These are phyloP conservation scores for Hyphopichia burtonii DNA, from an alignment of 1,139 yeast species.

Conservation along the genomic window DNA sequence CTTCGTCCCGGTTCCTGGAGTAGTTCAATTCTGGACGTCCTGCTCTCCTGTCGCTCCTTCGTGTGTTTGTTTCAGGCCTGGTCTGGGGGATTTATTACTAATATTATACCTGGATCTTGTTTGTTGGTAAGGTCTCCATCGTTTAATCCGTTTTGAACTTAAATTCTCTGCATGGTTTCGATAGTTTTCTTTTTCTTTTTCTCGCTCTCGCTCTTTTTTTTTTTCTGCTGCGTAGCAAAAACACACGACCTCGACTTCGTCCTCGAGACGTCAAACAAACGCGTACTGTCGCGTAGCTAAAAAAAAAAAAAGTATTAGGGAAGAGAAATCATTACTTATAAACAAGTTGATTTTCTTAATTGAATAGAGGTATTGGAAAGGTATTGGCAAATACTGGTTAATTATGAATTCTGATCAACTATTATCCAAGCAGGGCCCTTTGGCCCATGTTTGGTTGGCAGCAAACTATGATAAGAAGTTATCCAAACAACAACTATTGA, in stretches of 20 bases:
- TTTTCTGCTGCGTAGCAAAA: neutral
- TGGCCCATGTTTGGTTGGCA: constrained; percentile 92
- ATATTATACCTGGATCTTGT: too few species aligned
- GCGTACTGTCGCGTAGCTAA: neutral
- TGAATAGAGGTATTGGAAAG: too few species aligned
- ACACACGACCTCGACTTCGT: neutral
- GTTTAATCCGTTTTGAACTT: neutral
- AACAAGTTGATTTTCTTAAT: too few species aligned
- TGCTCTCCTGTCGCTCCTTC: neutral
- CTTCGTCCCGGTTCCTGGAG: neutral
- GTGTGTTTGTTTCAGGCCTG: neutral
- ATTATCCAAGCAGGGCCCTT: constrained; percentile 70
- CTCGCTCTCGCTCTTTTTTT: neutral
- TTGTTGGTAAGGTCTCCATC: too few species aligned
- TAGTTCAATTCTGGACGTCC: neutral
- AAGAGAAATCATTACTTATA: neutral
- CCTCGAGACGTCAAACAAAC: neutral
- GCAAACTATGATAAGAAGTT: constrained; percentile 83
- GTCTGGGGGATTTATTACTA: too few species aligned
- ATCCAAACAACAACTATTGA: constrained; percentile 71
- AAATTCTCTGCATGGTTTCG: neutral
- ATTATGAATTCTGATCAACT: constrained; percentile 37
- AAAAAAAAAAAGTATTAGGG: neutral
- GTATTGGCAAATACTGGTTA: too few species aligned
- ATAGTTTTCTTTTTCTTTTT: neutral